Base-by-base conservation (phyloP, 202 grass and related monocot species). In the Eragrostis tef region DNA sequence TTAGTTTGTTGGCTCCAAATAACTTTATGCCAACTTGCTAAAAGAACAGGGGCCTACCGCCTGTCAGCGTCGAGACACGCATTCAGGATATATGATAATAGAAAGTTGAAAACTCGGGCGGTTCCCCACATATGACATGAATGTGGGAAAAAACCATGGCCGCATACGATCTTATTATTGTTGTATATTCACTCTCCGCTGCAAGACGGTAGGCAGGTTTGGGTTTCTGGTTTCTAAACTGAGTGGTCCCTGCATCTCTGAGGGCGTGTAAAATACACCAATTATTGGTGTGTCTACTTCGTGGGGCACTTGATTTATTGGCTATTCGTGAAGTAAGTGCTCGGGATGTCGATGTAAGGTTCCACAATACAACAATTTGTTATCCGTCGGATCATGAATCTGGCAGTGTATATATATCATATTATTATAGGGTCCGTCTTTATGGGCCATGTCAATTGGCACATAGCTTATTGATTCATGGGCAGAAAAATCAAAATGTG, bases 61-160 rank as follows among this genome's bases (percentile, higher is more conserved):
- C 29, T 57, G 20, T 79, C 68, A 1, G 12, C 75, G 14, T 73
- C 83, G 76, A 80, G 58, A 26, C 68, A 57, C 83, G 75, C 48
- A 79, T 19, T 17, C 82, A 56, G 0, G 5, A 41, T 11, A 11
- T 25, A 21, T 0, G 17, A 1, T 67, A 53, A 9, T 17, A 4
- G 11, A 13, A 15, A 83, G 70, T 45, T 22, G 24, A 73, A 48
- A 41, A 67, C 76, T 9, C 39, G 2, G 7, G 24, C 68, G 68
- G 68, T 66, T 73, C 83, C 36, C 59, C 75, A 62, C 74, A 44
- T 72, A 22, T 42, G 11, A 43, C 60, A 9, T 26, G 6, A 15
- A 9, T 20, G 29, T 6, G 25, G 51, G 6, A 19, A 12, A 4
- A 27, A 15, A 9, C 13, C 12, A 9, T 2, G 26, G 5, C 17